Evolutionary conservation across 139 green algal genomes (phyloP).

Genomic region (Tetraselmis chui): DNA sequence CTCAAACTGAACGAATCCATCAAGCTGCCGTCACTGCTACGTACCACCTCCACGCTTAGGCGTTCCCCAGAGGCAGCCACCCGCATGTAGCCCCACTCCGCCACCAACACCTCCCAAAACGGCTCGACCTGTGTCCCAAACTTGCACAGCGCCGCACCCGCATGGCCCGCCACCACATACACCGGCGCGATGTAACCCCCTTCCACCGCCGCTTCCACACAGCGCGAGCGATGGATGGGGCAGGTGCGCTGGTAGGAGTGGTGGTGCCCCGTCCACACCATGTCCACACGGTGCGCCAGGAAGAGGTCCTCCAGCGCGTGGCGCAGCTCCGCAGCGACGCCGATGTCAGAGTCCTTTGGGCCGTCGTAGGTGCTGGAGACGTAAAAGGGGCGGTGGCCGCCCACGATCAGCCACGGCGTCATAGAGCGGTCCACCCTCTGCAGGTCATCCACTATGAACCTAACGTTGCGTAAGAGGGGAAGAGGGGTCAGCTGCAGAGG

Average conservation of each 20-base stretch:
- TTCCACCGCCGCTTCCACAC: constrained; percentile 15
- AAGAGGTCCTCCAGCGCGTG: constrained; percentile 30
- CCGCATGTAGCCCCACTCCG: neutral
- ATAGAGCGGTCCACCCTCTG: constrained; percentile 31
- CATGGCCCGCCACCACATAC: constrained; percentile 62
- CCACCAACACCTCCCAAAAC: neutral
- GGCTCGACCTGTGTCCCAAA: neutral
- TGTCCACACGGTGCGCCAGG: constrained; percentile 38
- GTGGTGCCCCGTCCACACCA: constrained; percentile 57
- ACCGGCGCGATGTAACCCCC: constrained; percentile 32
- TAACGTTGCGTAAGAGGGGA: no score
- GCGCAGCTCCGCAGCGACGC: constrained; percentile 31
- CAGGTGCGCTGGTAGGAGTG: constrained; percentile 69
- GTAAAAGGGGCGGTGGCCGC: constrained; percentile 63
- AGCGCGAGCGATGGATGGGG: constrained; percentile 18
- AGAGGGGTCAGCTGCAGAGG: no score
- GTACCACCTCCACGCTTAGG: neutral
- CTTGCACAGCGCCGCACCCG: constrained; percentile 29
- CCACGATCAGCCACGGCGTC: constrained; percentile 68
- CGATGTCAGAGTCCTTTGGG: constrained; percentile 33
- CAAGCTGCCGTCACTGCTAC: neutral
- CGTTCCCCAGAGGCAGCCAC: neutral
- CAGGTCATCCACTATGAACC: constrained; percentile 40
- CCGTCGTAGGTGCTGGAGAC: constrained; percentile 26
- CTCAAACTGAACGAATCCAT: neutral